Base-by-base conservation (phyloP, 108 stramenopile species). In the Skeletonema tropicum region DNA sequence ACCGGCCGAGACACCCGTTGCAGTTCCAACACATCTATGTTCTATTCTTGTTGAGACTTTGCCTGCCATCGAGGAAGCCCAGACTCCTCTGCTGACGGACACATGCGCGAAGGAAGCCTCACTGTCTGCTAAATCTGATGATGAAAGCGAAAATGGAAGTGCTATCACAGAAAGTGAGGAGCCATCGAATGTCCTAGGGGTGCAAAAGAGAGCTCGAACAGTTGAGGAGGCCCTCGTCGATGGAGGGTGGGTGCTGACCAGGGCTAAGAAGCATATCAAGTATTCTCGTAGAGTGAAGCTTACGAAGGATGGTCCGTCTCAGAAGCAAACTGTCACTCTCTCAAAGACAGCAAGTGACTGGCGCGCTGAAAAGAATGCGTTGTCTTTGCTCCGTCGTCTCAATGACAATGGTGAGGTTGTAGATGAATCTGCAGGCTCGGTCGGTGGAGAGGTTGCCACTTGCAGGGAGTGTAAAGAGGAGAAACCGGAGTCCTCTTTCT, bases 211-310 rank as follows among this genome's bases (percentile, higher is more conserved):
- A 61, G 29, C 60, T 32, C 30, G 38, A 12, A 61, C 60, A 32
- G 60, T 61, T n/a, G 60, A 61, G 26, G 60, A 61, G 60, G 30
- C 60, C n/a, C 60, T 61, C 60, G 8, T 61, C 6, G 60, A 61
- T 33, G 60, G 60, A 61, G 60, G 60, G 0, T 61, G 60, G 60
- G 60, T n/a, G 26, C 21, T 61, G 31, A 35, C 31, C 15, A 32
- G 60, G 26, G 14, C 4, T 1, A 61, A 61, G 60, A 61, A 61
- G 8, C 60, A 61, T 17, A 29, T 61, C 60, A 61, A 61, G 14
- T 61, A 61, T 17, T 14, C 60, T 61, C 60, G 60, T 38, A 32
- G 38, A 32, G 60, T 61, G 30, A 21, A 49, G 19, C 60, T 61
- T 5, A 32, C 31, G 4, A 17, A 32, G 14, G 60, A 61, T 10